Base-by-base conservation (phyloP, 73 alveolate genomes). In the Symbiodinium pilosum region DNA sequence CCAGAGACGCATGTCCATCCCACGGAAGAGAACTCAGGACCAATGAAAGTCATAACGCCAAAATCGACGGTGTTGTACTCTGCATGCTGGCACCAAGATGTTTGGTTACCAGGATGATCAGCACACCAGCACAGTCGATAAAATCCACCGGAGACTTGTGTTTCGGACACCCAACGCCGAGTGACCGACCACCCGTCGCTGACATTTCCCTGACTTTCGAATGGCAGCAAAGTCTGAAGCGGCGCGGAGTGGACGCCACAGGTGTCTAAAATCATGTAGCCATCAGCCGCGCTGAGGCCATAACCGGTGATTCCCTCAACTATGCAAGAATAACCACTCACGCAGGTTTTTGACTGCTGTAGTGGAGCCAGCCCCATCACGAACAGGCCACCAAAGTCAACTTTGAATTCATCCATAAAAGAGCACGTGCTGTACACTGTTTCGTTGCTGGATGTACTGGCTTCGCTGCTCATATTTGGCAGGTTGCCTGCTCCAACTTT, bases 51-150 rank as follows among this genome's bases (percentile, higher is more conserved):
- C 84, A 87, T 20, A 28, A 84, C 56, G 39, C 94, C 94, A 41
- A 87, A 54, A 44, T 87, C 94, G 2, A 87, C 94, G 4, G 43
- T 77, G 64, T 36, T 12, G 41, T 87, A 47, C 43, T 77, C 9
- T 12, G 84, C 94, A 34, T 87, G 94, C 68, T 87, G 39, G 41
- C 94, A 87, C 59, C 34, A 21, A 8, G 94, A 32, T 39, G 69
- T 6, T 11, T 34, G 11, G 32, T 84, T 32, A 34, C 43, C 21
- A 9, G 43, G 9, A 24, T 30, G 26, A 24, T 54, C 94, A 28
- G 94, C 84, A 30, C 94, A 87, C 94, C 94, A 87, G 73, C 94
- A 87, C 26, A 87, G 84, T 32, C 94, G 34, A 32, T 87, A 87
- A 32, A 26, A 8, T 21, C 94, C 94, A 14, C 94, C 94, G 5